Evolutionary conservation across 139 green algal species (phyloP), one percentile per base, ranked within the genome.

Genomic region (Auxenochlorella pyrenoidosa): DNA sequence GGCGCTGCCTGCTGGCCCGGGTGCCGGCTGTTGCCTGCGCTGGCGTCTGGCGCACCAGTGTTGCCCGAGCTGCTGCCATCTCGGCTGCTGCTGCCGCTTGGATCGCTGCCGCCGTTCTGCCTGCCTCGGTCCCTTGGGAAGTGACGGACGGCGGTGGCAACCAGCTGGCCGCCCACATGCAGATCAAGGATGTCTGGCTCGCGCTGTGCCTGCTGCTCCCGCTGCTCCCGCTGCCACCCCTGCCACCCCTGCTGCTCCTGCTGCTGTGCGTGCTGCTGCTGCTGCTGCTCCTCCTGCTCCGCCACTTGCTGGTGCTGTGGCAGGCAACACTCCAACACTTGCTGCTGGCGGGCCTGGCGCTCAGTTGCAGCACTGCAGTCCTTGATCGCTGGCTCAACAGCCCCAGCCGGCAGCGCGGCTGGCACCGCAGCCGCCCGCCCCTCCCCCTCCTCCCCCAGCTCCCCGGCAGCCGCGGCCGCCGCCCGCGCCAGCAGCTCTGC

Each of bases 171-270:
- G 21, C 43, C 59, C 0, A 89, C 36, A 6, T 80, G 51, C 26
- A 92, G 60, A 19, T 92, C 89, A 2, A 92, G 44, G 16, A 89
- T 19, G 26, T 91, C 76, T 4, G 86, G 47, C 16, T 89, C 81
- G 6, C 79, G 58, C 59, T 34, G n/a, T 36, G 5, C 40, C 63
- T 66, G 63, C 63, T 60, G 40, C 10, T 15, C 63, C 43, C 51
- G 65, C 36, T 78, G 65, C 26, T 12, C 32, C 66, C 79, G 43
- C 65, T 47, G 32, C 2, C 8, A 32, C 41, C 70, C 70, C 83
- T 63, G 83, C 34, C 38, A 16, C 32, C 5, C 36, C 41, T 87
- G 83, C 83, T 75, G 72, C 38, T 6, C 5, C n/a, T 38, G n/a
- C n/a, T 79, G 82, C n/a, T 30, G 4, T 30, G 26, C 40, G 41